Evolutionary conservation across 1,284 basidiomycete species (phyloP).

Genomic region (Leucoagaricus sp.): DNA sequence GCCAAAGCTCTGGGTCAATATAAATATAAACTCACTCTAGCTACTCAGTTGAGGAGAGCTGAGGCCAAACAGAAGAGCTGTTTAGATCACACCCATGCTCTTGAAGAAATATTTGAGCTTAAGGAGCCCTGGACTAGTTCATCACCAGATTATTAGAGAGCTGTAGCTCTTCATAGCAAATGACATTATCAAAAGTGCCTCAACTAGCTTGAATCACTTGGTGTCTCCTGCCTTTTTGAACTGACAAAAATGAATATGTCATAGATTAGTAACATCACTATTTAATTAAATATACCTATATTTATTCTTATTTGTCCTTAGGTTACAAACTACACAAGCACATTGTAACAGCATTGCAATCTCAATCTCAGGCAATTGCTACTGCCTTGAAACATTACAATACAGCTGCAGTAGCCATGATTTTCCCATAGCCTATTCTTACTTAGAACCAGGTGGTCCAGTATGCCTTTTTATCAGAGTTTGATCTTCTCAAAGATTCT

Average conservation of each 20-base stretch:
- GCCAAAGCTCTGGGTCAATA: too few species aligned
- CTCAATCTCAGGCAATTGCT: constrained; percentile 21
- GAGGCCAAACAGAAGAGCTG: neutral
- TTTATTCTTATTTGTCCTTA: constrained; percentile 4
- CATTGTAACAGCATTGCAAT: constrained; percentile 23
- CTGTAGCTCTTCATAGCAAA: neutral
- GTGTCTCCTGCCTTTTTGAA: constrained; percentile 9
- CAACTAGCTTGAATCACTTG: constrained; percentile 1
- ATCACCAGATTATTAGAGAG: neutral
- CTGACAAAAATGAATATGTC: constrained; percentile 5
- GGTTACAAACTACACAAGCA: constrained; percentile 30
- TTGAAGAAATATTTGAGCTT: neutral
- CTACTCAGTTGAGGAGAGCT: neutral
- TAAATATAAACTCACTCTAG: too few species aligned
- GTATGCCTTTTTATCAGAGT: constrained; percentile 32
- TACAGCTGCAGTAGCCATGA: constrained; percentile 14
- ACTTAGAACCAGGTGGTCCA: constrained; percentile 28
- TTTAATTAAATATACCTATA: neutral
- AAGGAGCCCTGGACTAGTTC: neutral
- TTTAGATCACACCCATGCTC: neutral
- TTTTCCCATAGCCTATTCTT: constrained; percentile 18
- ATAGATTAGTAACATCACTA: too few species aligned
- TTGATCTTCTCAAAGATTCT: constrained; percentile 32
- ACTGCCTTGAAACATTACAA: constrained; percentile 24
- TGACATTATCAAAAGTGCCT: constrained; percentile 1